Evolutionary conservation across 2,329 filamentous ascomycete genomes (phyloP), one percentile per base, ranked within the genome.

Genomic region (Hymenoscyphus linearis): DNA sequence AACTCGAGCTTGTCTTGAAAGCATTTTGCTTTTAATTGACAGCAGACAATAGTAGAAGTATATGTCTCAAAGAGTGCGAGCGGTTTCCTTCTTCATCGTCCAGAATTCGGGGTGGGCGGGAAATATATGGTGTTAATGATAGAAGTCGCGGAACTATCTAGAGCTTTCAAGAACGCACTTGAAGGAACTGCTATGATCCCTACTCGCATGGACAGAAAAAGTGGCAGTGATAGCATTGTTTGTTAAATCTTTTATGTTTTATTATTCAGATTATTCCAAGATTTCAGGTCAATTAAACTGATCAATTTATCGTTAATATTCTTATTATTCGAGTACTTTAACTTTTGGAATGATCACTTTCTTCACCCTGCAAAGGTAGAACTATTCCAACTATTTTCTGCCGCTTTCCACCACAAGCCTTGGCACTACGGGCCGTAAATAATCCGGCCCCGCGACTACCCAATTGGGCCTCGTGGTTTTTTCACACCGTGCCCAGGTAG

Each of bases 1-100:
- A 62, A 63, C 64, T 57, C 64, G 64, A 53, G 67, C 25, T 65
- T 68, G 68, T 68, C 67, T 57, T 61, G 66, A 60, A 22, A 68
- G 54, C 65, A 71, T 71, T 57, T 60, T 66, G 36, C 56, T 54
- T 61, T 55, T 56, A 60, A 47, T 65, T 55, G 50, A 34, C 16
- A 34, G 34, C 18, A 22, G 22, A 18, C 10, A 25, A 25, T 50
- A 26, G 10, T 14, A 25, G 18, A 13, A 50, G 9, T 25, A 50
- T 12, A 13, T 12, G 18, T 34, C 31, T 61, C 50, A 47, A 12
- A 58, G 59, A 59, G 50, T 57, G 7, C 36, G 31, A 9, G 26
- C 25, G 27, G 25, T 53, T 53, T 25, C 31, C n/a, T 31, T 34
- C 16, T 34, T 7, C 52, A 69, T 67, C 22, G 52, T 58, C 26